Conservation (phyloP, 805 yeast genomes). For the Teunomyces cretensis region DNA sequence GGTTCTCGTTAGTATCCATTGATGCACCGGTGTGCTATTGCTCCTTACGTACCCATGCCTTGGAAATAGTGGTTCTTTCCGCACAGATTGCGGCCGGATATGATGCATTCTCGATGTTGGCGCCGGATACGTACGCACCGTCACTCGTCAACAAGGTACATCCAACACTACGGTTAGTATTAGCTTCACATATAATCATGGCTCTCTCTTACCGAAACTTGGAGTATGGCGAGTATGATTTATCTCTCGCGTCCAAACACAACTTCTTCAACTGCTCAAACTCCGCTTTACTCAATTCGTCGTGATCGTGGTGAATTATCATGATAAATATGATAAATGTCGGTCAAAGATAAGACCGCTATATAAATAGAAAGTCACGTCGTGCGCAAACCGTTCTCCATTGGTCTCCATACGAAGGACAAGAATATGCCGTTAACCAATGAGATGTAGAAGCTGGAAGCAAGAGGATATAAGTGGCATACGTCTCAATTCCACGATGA, state of each 20-base stretch:
- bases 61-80: slow-evolving; percentile 37
- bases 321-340: no score
- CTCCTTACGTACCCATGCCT: slow-evolving; percentile 28
- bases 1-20: background rate
- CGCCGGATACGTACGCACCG: slow-evolving; percentile 62
- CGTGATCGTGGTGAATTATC: slow-evolving; percentile 9
- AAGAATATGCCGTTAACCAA: no score
- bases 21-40: no score
- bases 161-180: slow-evolving; percentile 61
- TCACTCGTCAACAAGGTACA: slow-evolving; percentile 60
- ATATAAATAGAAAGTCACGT: no score
- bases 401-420: no score
- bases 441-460: no score
- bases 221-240: slow-evolving; percentile 71
- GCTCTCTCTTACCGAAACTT: slow-evolving; percentile 48
- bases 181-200: background rate
- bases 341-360: background rate
- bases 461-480: no score
- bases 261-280: slow-evolving; percentile 24
- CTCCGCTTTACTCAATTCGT: slow-evolving; percentile 20
- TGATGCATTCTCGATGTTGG: slow-evolving; percentile 91
- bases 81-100: slow-evolving; percentile 59
- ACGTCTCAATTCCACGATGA: no score
- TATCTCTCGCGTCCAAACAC: slow-evolving; percentile 43
- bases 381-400: no score